Evolutionary conservation across 805 yeast species (phyloP), one percentile per base, ranked within the genome.

Genomic region (Ogataea siamensis): DNA sequence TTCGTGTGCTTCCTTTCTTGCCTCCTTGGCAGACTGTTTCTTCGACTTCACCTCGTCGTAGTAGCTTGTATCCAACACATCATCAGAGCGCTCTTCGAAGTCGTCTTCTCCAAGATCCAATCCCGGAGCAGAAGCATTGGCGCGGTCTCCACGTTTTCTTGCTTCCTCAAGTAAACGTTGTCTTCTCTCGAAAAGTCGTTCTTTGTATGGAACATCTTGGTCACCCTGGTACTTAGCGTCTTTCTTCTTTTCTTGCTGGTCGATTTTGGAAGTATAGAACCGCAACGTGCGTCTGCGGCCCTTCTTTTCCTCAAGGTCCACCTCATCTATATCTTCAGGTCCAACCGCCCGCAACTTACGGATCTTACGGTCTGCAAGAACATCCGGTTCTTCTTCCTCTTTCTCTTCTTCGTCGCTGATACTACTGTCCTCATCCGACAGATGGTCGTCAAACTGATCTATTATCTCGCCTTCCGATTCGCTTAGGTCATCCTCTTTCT

Each of bases 181-280:
- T 54, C 87, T 93, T 56, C 97, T 78, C 66, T 91, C 97, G 54
- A 76, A 89, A 29, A 86, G 70, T 52, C 97, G 76, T 64, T 91
- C 98, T 51, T 77, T 80, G 62, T 93, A 91, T 12, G 98, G 97
- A 42, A 91, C 66, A 64, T 91, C 99, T 45, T 75, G 74, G 61
- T 91, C 99, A 52, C 98, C 99, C 30, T 77, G 70, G 45, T 67
- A 74, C 49, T 66, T 71, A 32, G 80, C 81, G 28, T 65, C 67
- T 43, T 75, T 74, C 60, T 82, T 83, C 50, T 71, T 70, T 18
- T 74, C 80, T 36, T 81, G 82, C 65, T 89, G 95, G 60, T 88
- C 96, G 62, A 93, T 89, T 64, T 91, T 89, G 42, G 98, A 86
- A 1, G 99, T 93, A 72, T 93, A 93, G 78, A 93, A 93, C 44